Percentiles rank a stretch among this genome's conserved stretches.
These are phyloP conservation scores for Paramecium bursaria DNA, from an alignment of 73 alveolate genomes.

Conservation along the genomic window DNA sequence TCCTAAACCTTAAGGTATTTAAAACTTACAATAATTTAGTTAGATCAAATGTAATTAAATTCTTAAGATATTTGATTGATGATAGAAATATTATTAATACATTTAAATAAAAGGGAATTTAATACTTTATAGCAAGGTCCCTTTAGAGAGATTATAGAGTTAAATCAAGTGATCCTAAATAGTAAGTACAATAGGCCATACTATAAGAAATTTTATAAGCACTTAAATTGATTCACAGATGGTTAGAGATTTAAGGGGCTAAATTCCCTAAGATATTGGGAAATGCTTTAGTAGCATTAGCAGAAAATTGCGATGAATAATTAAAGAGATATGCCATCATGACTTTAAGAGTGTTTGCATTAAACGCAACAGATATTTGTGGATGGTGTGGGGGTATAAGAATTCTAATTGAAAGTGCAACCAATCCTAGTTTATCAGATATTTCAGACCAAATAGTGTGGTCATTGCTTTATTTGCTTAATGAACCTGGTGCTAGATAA, in stretches of 20 bases:
- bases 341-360: constrained; percentile 58
- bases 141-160: constrained; percentile 49
- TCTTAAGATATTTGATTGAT: constrained; percentile 54
- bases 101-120: constrained; percentile 37
- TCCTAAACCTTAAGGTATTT: constrained; percentile 42
- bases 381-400: constrained; percentile 71
- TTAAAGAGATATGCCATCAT: constrained; percentile 51
- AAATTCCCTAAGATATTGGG: constrained; percentile 68
- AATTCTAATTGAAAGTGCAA: constrained; percentile 59
- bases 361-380: constrained; percentile 63
- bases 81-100: constrained; percentile 24
- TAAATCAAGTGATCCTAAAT: neutral
- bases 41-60: constrained; percentile 58
- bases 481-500: constrained; percentile 63
- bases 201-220: constrained; percentile 58
- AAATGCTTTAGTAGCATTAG: constrained; percentile 68
- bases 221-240: constrained; percentile 56
- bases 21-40: neutral
- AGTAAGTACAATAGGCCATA: neutral
- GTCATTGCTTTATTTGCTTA: constrained; percentile 57
- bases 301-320: constrained; percentile 61
- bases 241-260: constrained; percentile 59
- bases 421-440: constrained; percentile 24
- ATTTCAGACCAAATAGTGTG: constrained; percentile 62
- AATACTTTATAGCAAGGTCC: constrained; percentile 62